A percentile compares a stretch with the other conserved stretches of the same genome.
These are phyloP conservation scores for Mytilinidion resinicola DNA, from an alignment of 495 filamentous ascomycete species.

Conservation along the genomic window DNA sequence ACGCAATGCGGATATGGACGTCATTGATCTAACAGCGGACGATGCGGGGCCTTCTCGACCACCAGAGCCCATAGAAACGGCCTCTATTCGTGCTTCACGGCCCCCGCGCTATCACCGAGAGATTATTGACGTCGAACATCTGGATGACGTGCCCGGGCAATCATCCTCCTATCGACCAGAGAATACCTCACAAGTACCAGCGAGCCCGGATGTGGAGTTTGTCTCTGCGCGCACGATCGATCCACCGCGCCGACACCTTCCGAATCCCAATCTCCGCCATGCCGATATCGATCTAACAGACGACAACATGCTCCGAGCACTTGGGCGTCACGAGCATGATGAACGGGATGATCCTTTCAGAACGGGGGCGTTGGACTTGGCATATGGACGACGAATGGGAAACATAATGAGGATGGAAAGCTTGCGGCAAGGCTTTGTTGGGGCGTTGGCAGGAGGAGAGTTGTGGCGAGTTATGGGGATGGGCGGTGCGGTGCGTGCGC, in stretches of 20 bases:
- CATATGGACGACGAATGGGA: too few relatives aligned
- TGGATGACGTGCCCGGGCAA: conserved; percentile 2
- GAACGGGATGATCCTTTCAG: not conserved
- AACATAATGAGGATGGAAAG: too few relatives aligned
- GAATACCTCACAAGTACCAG: not conserved
- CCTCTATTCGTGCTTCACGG: conserved; percentile 11
- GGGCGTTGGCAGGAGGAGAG: not conserved
- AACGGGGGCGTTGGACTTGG: not conserved
- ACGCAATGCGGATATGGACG: conserved; percentile 1
- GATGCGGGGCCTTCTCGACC: conserved; percentile 14
- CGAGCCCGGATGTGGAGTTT: conserved; percentile 26
- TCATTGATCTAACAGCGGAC: conserved; percentile 50
- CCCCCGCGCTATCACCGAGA: conserved; percentile 25
- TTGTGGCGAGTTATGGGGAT: not conserved
- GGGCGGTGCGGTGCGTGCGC: not conserved
- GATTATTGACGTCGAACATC: conserved; percentile 35
- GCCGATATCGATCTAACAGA: conserved; percentile 2
- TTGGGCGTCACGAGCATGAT: not conserved
- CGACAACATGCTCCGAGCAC: not conserved
- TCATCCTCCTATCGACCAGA: not conserved
- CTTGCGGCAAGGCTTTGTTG: not conserved
- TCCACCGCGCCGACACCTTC: conserved; percentile 7
- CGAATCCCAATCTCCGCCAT: not conserved
- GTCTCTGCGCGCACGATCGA: conserved; percentile 19
- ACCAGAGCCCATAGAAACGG: conserved; percentile 1